phyloP scores from a whole-genome alignment of 2,329 filamentous ascomycete genomes.

The Calonectria multiphialidica region DNA sequence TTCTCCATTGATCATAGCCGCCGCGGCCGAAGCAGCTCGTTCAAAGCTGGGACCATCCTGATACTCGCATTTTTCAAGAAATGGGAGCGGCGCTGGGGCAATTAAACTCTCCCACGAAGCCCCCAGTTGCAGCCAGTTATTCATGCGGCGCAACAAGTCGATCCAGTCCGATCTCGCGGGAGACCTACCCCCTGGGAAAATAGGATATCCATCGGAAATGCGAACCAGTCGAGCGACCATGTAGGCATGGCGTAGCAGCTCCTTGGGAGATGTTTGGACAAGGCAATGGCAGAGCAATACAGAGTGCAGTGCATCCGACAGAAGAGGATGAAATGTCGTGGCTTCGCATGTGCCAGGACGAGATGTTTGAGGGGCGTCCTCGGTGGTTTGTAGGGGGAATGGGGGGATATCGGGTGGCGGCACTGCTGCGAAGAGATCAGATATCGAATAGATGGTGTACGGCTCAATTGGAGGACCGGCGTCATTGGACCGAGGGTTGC shows the following conservation, averaged over 20 bases:
- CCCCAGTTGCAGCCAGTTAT: constrained; percentile 77
- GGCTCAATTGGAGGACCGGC: constrained; percentile 38
- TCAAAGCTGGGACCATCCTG: constrained; percentile 19
- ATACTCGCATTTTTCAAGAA: constrained; percentile 34
- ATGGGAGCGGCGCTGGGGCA: constrained; percentile 66
- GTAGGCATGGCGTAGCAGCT: constrained; percentile 82
- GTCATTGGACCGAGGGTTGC: constrained; percentile 54
- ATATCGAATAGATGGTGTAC: constrained; percentile 60
- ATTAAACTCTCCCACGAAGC: constrained; percentile 80
- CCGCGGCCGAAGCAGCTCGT: constrained; percentile 39
- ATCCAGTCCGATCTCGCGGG: constrained; percentile 85
- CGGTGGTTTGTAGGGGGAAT: constrained; percentile 66
- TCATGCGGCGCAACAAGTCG: constrained; percentile 75
- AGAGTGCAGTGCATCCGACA: constrained; percentile 83
- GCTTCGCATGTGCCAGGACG: constrained; percentile 42
- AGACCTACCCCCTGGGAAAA: constrained; percentile 80
- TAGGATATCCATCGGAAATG: constrained; percentile 82
- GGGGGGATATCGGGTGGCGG: constrained; percentile 76
- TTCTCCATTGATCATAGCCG: constrained; percentile 41
- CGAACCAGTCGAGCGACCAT: constrained; percentile 83
- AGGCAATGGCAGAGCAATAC: constrained; percentile 84
- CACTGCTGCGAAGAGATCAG: constrained; percentile 77
- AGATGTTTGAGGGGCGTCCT: constrained; percentile 49
- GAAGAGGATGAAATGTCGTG: constrained; percentile 81
- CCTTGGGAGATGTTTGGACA: constrained; percentile 81